Conservation (phyloP, 371 early-diverging fungal species). For the Apophysomyces ossiformis region DNA sequence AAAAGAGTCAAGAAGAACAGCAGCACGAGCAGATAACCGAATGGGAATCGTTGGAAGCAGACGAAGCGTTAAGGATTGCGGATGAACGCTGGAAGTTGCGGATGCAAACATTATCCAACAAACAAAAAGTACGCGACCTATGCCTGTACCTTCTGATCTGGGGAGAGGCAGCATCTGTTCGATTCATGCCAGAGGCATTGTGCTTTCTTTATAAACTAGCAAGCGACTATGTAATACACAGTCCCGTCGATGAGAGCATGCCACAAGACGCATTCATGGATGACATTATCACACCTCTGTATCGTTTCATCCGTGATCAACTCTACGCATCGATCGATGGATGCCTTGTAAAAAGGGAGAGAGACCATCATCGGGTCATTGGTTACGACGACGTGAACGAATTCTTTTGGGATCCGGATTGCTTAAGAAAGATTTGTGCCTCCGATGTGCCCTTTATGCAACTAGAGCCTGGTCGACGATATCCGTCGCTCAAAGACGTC, state of each 20-base stretch:
- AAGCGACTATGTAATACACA: slow-evolving; percentile 48
- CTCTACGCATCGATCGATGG: slow-evolving; percentile 68
- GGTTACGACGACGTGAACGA: slow-evolving; percentile 92
- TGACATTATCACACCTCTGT: slow-evolving; percentile 74
- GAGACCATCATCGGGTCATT: slow-evolving; percentile 77
- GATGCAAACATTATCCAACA: slow-evolving; percentile 73
- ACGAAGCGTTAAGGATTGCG: slow-evolving; percentile 38
- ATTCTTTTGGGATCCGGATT: slow-evolving; percentile 78
- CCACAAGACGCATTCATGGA: slow-evolving; percentile 50
- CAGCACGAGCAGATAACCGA: slow-evolving; percentile 4
- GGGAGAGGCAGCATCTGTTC: slow-evolving; percentile 84
- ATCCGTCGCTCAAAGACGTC: slow-evolving; percentile 61
- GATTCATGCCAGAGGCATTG: slow-evolving; percentile 80
- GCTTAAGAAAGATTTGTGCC: slow-evolving; percentile 60
- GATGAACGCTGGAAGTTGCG: slow-evolving; percentile 69
- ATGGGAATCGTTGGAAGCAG: slow-evolving; percentile 1
- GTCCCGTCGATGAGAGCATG: slow-evolving; percentile 56
- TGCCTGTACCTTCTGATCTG: slow-evolving; percentile 85
- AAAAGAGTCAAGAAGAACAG: slow-evolving; percentile 15
- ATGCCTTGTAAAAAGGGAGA: slow-evolving; percentile 71
- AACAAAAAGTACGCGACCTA: slow-evolving; percentile 72
- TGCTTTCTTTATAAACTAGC: slow-evolving; percentile 86
- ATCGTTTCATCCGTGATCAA: slow-evolving; percentile 77
- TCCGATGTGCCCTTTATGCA: slow-evolving; percentile 60
- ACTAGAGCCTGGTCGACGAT: slow-evolving; percentile 63